These are phyloP conservation scores for Talaromyces marneffei DNA, from an alignment of 2,329 filamentous ascomycete genomes.

Conservation along the genomic window DNA sequence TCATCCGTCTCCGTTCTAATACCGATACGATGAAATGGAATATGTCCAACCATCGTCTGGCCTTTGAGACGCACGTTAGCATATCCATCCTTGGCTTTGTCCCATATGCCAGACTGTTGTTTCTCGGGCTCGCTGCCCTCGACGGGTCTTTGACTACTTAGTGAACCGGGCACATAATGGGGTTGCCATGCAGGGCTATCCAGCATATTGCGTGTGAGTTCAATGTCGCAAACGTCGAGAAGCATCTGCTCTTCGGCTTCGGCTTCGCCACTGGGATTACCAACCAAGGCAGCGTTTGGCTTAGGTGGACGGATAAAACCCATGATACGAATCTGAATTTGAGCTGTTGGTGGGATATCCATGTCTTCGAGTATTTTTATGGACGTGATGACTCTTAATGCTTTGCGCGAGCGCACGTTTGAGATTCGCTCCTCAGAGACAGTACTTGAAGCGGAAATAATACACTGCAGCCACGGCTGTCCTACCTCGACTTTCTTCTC, in stretches of 20 bases:
- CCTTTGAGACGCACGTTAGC: conserved; percentile 46
- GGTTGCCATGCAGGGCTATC: conserved; percentile 36
- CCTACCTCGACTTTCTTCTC: background rate
- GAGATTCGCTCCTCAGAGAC: conserved; percentile 36
- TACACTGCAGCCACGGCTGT: conserved; percentile 51
- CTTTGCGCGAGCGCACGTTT: conserved; percentile 23
- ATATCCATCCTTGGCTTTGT: conserved; percentile 43
- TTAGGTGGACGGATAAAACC: conserved; percentile 39
- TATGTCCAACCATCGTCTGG: conserved; percentile 52
- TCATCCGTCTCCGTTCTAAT: conserved; percentile 45
- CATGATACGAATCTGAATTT: conserved; percentile 52
- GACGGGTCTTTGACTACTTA: conserved; percentile 26
- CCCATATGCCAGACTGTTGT: conserved; percentile 27
- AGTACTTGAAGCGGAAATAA: conserved; percentile 51
- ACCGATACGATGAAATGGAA: conserved; percentile 56
- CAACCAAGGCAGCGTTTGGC: conserved; percentile 14
- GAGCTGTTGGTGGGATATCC: conserved; percentile 12
- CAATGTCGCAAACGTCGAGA: conserved; percentile 36
- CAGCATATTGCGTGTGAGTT: conserved; percentile 32
- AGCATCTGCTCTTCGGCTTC: conserved; percentile 32
- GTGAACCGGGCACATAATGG: conserved; percentile 19
- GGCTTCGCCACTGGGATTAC: conserved; percentile 18
- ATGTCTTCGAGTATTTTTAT: conserved; percentile 27
- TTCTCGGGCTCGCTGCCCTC: background rate
- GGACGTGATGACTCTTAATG: conserved; percentile 46